phyloP scores from a whole-genome alignment of 805 yeast species.

The Pichia exigua region DNA sequence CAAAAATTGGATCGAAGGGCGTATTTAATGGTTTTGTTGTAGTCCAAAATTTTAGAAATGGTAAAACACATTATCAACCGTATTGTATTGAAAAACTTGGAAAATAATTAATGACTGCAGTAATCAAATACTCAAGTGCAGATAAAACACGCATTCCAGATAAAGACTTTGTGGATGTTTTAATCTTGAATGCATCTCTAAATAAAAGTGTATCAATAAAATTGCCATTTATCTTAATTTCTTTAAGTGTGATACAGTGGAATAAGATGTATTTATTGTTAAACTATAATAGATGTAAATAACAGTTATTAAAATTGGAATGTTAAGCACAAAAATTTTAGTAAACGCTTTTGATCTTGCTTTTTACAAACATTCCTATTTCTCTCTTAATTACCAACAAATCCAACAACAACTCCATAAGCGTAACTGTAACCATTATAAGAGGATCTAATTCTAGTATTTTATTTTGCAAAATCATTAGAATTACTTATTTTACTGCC shows the following conservation, averaged over 20 bases:
- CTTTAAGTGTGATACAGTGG: too few relatives aligned
- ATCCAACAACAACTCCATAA: slow-evolving; percentile 30
- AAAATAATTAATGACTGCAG: slow-evolving; percentile 71
- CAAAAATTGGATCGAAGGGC: slow-evolving; percentile 64
- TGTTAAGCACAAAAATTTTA: slow-evolving; percentile 62
- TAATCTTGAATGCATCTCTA: slow-evolving; percentile 55
- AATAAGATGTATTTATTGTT: too few relatives aligned
- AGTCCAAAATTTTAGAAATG: slow-evolving; percentile 59
- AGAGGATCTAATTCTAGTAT: slow-evolving; percentile 36
- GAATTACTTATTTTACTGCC: slow-evolving; percentile 35
- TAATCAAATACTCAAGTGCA: slow-evolving; percentile 74
- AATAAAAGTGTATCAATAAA: slow-evolving; percentile 72
- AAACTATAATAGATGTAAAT: slow-evolving; percentile 64
- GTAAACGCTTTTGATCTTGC: slow-evolving; percentile 38
- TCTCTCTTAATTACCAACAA: slow-evolving; percentile 31
- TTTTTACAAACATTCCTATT: slow-evolving; percentile 16
- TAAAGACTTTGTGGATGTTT: slow-evolving; percentile 55
- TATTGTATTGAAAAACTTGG: too few relatives aligned
- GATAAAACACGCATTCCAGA: too few relatives aligned
- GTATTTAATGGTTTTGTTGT: slow-evolving; percentile 64
- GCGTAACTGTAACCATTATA: slow-evolving; percentile 36
- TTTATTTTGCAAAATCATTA: slow-evolving; percentile 35
- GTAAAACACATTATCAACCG: too few relatives aligned
- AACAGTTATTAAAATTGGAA: slow-evolving; percentile 60
- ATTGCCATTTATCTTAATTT: too few relatives aligned